A percentile compares a stretch with the other conserved stretches of the same genome.
Conservation (phyloP, 1,139 yeast species). For the Hanseniaspora uvarum region DNA sequence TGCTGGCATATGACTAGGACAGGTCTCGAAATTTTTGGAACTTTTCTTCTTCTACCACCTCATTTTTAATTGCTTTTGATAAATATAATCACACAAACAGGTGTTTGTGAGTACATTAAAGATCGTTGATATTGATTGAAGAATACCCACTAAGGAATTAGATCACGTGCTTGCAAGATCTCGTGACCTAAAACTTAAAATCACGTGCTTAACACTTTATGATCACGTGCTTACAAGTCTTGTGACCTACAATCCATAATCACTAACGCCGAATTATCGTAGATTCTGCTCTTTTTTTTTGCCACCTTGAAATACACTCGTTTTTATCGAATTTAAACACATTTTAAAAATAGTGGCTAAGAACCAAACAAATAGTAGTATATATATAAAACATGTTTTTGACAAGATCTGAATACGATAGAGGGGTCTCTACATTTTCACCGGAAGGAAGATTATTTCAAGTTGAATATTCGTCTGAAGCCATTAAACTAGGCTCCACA, state of each 20-base stretch:
- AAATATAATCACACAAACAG: slow-evolving; percentile 6
- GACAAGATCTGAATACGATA: slow-evolving; percentile 97
- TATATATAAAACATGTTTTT: too few relatives aligned
- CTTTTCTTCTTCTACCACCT: neutral
- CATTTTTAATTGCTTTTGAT: neutral
- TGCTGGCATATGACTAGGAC: slow-evolving; percentile 4
- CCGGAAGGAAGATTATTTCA: slow-evolving; percentile 98
- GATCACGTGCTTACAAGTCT: too few relatives aligned
- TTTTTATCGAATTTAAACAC: neutral
- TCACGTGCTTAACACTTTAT: too few relatives aligned
- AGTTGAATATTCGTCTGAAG: slow-evolving; percentile 95
- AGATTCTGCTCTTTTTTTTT: neutral
- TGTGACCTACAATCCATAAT: neutral
- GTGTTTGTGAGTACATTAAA: slow-evolving; percentile 9
- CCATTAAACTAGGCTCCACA: slow-evolving; percentile 86
- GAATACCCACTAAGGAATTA: too few relatives aligned
- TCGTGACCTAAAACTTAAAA: too few relatives aligned
- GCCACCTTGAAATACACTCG: neutral
- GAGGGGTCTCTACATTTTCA: slow-evolving; percentile 96
- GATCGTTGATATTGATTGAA: neutral
- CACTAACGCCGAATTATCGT: neutral
- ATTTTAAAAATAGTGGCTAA: neutral
- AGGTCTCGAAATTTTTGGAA: slow-evolving; percentile 17
- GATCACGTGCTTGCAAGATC: too few relatives aligned
- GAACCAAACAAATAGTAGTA: slow-evolving; percentile 15